phyloP scores from a whole-genome alignment of 257 asterid genomes.

The Penstemon barbatus region DNA sequence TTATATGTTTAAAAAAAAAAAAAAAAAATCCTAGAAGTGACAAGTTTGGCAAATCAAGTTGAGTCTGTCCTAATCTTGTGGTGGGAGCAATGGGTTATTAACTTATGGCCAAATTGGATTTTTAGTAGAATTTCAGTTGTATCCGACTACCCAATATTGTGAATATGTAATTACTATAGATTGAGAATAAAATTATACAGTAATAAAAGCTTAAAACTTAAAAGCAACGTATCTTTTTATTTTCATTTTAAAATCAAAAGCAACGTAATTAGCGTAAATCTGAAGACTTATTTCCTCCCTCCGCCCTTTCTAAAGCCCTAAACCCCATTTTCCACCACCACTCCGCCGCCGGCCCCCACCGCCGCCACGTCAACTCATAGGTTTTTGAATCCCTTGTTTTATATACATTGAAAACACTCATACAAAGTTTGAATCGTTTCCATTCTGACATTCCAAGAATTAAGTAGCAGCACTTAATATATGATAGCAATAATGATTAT shows the following conservation, averaged over 20 bases:
- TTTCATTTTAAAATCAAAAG: neutral
- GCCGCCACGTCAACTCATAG: neutral
- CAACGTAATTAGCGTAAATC: neutral
- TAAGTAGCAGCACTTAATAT: neutral
- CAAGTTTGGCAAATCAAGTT: no score
- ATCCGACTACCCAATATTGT: no score
- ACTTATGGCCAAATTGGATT: no score
- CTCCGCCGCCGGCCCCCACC: slow-evolving; percentile 1
- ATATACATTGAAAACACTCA: neutral
- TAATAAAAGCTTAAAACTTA: no score
- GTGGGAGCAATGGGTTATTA: no score
- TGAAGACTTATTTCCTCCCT: neutral
- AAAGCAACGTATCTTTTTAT: neutral
- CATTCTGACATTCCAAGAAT: neutral
- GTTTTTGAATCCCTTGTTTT: slow-evolving; percentile 2
- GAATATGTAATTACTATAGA: no score
- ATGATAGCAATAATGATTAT: neutral
- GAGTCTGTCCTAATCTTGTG: no score
- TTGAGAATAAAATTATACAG: no score
- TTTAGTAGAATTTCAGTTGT: no score
- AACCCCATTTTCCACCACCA: slow-evolving; percentile 19
- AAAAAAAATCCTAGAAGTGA: no score
- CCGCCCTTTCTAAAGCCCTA: slow-evolving; percentile 19
- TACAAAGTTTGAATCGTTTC: slow-evolving; percentile 9
- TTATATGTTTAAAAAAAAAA: no score